These are phyloP conservation scores for Kockovaella imperatae DNA, from an alignment of 768 basidiomycete genomes.

Conservation along the genomic window DNA sequence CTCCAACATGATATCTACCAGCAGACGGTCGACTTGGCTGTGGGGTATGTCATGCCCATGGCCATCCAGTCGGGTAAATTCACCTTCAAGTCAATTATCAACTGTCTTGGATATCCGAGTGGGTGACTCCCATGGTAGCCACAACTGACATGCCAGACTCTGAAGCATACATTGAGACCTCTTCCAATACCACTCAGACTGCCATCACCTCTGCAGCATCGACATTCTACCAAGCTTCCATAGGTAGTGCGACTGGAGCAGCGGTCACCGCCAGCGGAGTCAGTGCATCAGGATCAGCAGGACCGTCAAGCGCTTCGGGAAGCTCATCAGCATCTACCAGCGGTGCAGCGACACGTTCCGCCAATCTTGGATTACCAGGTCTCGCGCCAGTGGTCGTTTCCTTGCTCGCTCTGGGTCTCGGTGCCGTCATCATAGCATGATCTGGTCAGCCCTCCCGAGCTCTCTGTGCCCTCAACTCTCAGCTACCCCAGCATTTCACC, in stretches of 20 bases:
- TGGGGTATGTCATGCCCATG: slow-evolving; percentile 75
- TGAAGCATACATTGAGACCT: slow-evolving; percentile 76
- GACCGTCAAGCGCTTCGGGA: not conserved
- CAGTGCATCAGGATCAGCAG: not conserved
- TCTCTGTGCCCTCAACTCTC: no score
- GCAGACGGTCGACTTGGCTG: slow-evolving; percentile 74
- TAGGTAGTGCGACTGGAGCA: slow-evolving; percentile 26
- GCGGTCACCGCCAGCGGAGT: slow-evolving; percentile 2
- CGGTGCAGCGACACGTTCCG: not conserved
- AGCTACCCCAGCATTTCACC: no score
- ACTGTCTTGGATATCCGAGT: slow-evolving; percentile 53
- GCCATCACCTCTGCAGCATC: slow-evolving; percentile 21
- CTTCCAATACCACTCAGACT: slow-evolving; percentile 53
- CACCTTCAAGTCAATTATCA: slow-evolving; percentile 62
- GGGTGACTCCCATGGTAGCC: slow-evolving; percentile 3
- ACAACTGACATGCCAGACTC: slow-evolving; percentile 32
- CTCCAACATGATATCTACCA: slow-evolving; percentile 75
- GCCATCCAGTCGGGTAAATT: slow-evolving; percentile 65
- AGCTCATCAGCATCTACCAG: not conserved
- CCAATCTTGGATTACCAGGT: not conserved
- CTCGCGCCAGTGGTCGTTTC: not conserved
- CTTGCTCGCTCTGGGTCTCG: not conserved
- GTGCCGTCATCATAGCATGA: not conserved
- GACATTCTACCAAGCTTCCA: slow-evolving; percentile 32
- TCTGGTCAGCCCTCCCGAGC: no score